Conservation (phyloP, 2,329 filamentous ascomycete genomes). For the Tympanopsis confertula region DNA sequence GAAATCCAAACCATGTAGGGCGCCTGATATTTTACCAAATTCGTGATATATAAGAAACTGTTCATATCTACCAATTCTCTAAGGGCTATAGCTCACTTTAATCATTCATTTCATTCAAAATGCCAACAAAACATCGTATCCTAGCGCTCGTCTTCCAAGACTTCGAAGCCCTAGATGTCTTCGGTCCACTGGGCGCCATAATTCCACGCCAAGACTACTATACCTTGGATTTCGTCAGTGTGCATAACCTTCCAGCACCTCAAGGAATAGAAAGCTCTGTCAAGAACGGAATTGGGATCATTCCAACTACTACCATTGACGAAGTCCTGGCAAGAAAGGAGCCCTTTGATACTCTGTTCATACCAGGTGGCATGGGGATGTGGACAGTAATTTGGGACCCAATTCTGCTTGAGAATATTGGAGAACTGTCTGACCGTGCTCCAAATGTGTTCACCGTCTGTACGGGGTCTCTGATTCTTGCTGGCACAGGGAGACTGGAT, state of each 20-base stretch:
- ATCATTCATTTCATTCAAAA: not conserved
- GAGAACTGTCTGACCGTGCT: not conserved
- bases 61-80: no score
- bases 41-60: no score
- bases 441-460: not conserved
- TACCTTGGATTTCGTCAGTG: conserved; percentile 1
- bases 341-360: not conserved
- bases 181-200: conserved; percentile 2
- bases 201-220: conserved; percentile 3
- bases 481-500: not conserved
- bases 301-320: conserved; percentile 1
- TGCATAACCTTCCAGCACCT: conserved; percentile 1
- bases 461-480: not conserved
- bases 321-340: not conserved
- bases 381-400: not conserved
- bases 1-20: no score
- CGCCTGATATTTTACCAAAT: no score
- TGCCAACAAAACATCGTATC: conserved; percentile 2
- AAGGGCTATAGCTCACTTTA: no score
- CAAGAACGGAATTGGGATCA: conserved; percentile 1
- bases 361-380: not conserved
- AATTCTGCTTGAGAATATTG: not conserved
- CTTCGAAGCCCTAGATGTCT: conserved; percentile 3
- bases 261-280: conserved; percentile 2
- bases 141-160: conserved; percentile 2